Percentiles rank a stretch among this genome's conserved stretches.
These are phyloP conservation scores for Sclerotiophoma versabilis DNA, from an alignment of 2,329 filamentous ascomycete species.

Conservation along the genomic window DNA sequence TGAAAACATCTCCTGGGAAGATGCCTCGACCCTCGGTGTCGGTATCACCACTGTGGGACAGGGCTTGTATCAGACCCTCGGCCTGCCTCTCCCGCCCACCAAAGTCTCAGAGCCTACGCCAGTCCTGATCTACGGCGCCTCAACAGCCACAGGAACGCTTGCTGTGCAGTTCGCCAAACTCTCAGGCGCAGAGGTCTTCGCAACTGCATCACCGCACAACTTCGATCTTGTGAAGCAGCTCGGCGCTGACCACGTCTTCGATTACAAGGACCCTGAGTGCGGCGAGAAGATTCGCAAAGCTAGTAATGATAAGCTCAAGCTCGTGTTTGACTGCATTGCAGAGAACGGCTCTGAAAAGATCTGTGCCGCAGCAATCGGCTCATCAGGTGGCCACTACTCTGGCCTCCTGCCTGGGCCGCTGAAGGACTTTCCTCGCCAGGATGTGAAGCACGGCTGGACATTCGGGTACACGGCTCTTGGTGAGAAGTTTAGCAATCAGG, in stretches of 20 bases:
- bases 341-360: constrained; percentile 28
- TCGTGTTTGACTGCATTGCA: constrained; percentile 59
- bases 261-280: constrained; percentile 58
- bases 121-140: constrained; percentile 60
- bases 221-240: constrained; percentile 56
- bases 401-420: constrained; percentile 21
- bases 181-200: constrained; percentile 53
- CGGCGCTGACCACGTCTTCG: constrained; percentile 59
- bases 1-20: constrained; percentile 58
- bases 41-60: constrained; percentile 62
- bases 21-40: constrained; percentile 62
- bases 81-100: constrained; percentile 55
- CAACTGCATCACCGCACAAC: constrained; percentile 58
- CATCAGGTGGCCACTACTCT: constrained; percentile 29
- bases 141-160: constrained; percentile 59
- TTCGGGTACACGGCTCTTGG: constrained; percentile 55
- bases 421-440: constrained; percentile 50
- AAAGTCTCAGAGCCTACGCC: constrained; percentile 47
- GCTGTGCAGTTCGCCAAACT: constrained; percentile 60
- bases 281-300: constrained; percentile 56
- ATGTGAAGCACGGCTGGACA: constrained; percentile 53
- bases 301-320: constrained; percentile 53
- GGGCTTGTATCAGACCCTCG: constrained; percentile 54
- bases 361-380: constrained; percentile 31
- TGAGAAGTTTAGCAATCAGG: constrained; percentile 45